Base-by-base conservation (phyloP, 2,329 filamentous ascomycete species). In the Orbilia ellipsospora region DNA sequence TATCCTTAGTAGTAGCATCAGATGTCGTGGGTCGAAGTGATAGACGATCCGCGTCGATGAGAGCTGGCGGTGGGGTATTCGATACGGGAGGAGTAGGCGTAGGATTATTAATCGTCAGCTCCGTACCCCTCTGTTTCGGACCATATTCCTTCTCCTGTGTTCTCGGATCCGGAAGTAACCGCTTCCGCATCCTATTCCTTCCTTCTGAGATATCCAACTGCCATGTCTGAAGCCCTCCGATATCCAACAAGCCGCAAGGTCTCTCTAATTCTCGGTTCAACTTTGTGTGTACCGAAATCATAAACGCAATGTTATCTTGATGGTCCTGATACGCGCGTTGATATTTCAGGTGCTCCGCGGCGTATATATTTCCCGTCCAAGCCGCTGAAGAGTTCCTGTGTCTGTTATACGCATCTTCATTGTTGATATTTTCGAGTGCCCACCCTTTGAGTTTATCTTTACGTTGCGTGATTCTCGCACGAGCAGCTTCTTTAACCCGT, bases 361-460 rank as follows among this genome's bases (percentile, higher is more conserved):
- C 90, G 82, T 94, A 95, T 48, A 99, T 97, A 79, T 97, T 98
- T 79, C 94, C 93, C 84, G 94, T 91, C 95, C 94, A 99, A 73
- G 94, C 90, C 48, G 88, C 90, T 67, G 95, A 94, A 0, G 92
- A 91, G 78, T 92, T 89, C 79, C 97, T 92, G 80, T 98, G 94
- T n/a, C 89, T 89, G 64, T 90, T 86, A 70, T 94, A 87, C 15
- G 91, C 85, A 77, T 91, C 91, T 16, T 96, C 92, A 8, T 87
- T 87, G 20, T 87, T 86, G 3, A 88, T 82, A 60, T 90, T 89
- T 77, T 94, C 90, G 1, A 86, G 82, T 50, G 91, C 88, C 94
- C 94, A 97, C 70, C 89, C 86, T 80, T 88, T 92, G 4, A 99
- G 85, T 78, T 88, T 92, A 16, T 98, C 95, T 80, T 90, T 91